Conservation (phyloP, 2,329 filamentous ascomycete genomes). For the Sclerotinia nivalis region DNA sequence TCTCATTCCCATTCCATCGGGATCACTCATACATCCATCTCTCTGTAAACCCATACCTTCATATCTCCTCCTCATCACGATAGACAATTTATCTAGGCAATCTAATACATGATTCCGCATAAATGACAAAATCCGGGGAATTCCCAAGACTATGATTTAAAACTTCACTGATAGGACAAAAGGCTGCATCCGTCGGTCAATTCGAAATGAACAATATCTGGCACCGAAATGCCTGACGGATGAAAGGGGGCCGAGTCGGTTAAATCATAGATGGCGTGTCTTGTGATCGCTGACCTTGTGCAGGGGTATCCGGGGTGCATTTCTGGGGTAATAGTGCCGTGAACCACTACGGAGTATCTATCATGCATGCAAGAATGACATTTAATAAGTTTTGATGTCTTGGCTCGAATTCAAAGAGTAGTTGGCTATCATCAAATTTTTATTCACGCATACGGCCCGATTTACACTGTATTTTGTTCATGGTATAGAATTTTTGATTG, state of each 20-base stretch:
- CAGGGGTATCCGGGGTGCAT: constrained; percentile 1
- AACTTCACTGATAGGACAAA: neutral
- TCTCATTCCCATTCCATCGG: neutral
- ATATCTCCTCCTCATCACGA: neutral
- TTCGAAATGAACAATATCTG: neutral
- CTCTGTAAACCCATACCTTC: neutral
- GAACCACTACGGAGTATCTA: too few species aligned
- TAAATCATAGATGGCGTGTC: neutral
- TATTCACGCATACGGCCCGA: constrained; percentile 5
- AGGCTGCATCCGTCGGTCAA: neutral
- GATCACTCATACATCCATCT: neutral
- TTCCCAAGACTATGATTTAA: neutral
- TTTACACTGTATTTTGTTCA: neutral
- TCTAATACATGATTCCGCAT: neutral
- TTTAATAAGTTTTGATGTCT: neutral
- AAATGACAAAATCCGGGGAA: neutral
- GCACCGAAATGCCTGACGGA: neutral
- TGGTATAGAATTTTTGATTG: neutral
- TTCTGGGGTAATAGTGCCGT: constrained; percentile 3
- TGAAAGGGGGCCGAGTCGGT: constrained; percentile 17
- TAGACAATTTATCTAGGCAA: neutral
- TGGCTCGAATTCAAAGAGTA: neutral
- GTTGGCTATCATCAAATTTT: neutral
- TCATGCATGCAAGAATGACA: constrained; percentile 13
- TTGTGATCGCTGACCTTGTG: constrained; percentile 4